A percentile compares a stretch with the other conserved stretches of the same genome.
These are phyloP conservation scores for Nannochloropsis salina DNA, from an alignment of 108 stramenopile genomes.

Conservation along the genomic window DNA sequence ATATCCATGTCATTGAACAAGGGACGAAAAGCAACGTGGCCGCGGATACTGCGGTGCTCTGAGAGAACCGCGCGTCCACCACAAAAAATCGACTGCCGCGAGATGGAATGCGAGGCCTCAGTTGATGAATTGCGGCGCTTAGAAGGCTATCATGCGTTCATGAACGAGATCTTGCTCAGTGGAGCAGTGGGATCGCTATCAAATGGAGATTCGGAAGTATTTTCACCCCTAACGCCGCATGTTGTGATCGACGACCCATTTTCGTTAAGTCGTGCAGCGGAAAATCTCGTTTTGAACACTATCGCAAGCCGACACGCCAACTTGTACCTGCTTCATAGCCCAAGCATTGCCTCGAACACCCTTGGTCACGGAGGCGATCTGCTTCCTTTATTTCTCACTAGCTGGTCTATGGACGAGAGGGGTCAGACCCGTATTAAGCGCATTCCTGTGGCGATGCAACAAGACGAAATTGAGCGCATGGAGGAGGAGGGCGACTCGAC, in stretches of 20 bases:
- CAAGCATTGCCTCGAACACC: too few relatives aligned
- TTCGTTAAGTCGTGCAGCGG: background rate
- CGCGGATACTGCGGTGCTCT: too few relatives aligned
- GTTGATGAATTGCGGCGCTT: background rate
- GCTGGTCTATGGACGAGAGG: background rate
- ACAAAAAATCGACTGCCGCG: background rate
- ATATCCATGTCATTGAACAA: too few relatives aligned
- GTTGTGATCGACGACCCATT: background rate
- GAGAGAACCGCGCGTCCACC: too few relatives aligned
- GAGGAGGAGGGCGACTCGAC: background rate
- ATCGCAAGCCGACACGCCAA: background rate
- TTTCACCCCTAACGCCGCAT: background rate
- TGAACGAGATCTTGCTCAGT: conserved; percentile 1
- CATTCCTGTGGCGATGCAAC: background rate
- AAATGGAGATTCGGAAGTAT: background rate
- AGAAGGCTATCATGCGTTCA: background rate
- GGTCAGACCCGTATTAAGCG: background rate
- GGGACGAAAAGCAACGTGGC: too few relatives aligned
- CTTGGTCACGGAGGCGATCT: background rate
- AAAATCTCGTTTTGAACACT: background rate
- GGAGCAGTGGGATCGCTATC: background rate
- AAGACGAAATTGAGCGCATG: background rate
- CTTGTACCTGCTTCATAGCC: background rate
- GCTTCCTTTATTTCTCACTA: background rate
- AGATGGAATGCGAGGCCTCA: background rate